Base-by-base conservation (phyloP, 2,329 filamentous ascomycete species). In the Talaromyces pinophilus region DNA sequence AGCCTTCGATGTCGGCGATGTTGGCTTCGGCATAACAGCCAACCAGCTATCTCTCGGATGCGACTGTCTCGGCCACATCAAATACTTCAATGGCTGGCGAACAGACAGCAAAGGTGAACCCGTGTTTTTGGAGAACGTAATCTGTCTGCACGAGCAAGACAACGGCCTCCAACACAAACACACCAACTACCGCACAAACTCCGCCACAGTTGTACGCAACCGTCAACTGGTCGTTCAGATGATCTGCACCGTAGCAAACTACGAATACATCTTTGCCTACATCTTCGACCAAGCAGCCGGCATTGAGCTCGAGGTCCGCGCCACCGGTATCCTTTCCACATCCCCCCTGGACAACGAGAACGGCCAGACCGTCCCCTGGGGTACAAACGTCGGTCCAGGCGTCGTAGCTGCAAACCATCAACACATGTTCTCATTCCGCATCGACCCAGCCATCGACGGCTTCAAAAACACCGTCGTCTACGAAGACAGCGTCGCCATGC, bases 241-340 rank as follows among this genome's bases (percentile, higher is more conserved):
- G 71, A 91, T 91, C 74, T 89, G 90, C 77, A 91, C 88, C 0
- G 87, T 91, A 4, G 83, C 87, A 11, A 91, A 91, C 77, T 91
- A 91, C 76, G 89, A 91, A 73, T 91, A 91, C 73, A 90, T 91
- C 70, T 82, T 91, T 44, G 88, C 88, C 2, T 91, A 88, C 77
- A 85, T 88, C 62, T 90, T 91, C 79, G 89, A 90, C 74, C 89
- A 91, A 74, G 88, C 88, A 2, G 89, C 87, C 64, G 87, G 89
- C 71, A 73, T 91, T 57, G 82, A 83, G 69, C 88, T 90, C 72
- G 89, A 91, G 74, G 86, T 90, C 52, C 85, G 87, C n/a, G 88
- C 88, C 10, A 90, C 88, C 0, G 88, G 88, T 17, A 89, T 90
- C 65, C 77, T 90, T 86, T 90, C 13, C 86, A 88, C 69, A 87